A percentile compares a stretch with the other conserved stretches of the same genome.
These are phyloP conservation scores for Fusarium napiforme DNA, from an alignment of 2,329 filamentous ascomycete species.

Conservation along the genomic window DNA sequence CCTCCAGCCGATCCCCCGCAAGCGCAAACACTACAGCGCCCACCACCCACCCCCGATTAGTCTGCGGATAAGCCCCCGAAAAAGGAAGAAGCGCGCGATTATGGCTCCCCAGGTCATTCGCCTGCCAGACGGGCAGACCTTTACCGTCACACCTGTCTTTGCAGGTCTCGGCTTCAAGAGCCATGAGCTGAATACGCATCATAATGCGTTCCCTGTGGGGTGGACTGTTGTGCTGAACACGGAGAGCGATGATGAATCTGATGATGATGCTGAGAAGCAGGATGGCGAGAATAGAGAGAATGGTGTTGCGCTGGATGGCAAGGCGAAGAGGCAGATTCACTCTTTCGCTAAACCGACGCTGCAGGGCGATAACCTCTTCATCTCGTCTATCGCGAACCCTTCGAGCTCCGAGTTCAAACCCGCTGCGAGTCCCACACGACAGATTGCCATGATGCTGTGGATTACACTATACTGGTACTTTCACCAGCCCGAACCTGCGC, in stretches of 20 bases:
- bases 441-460: slow-evolving; percentile 98
- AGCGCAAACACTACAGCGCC: slow-evolving; percentile 18
- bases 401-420: slow-evolving; percentile 83
- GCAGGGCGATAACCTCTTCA: slow-evolving; percentile 83
- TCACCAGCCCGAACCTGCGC: slow-evolving; percentile 80
- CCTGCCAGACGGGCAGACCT: slow-evolving; percentile 87
- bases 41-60: slow-evolving; percentile 15
- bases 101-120: slow-evolving; percentile 65
- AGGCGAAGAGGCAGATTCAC: slow-evolving; percentile 39
- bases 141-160: slow-evolving; percentile 86
- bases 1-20: slow-evolving; percentile 44
- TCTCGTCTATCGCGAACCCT: slow-evolving; percentile 90
- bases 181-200: slow-evolving; percentile 76
- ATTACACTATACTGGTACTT: slow-evolving; percentile 97
- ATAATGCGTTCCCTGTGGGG: slow-evolving; percentile 80
- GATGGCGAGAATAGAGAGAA: slow-evolving; percentile 33
- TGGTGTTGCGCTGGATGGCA: slow-evolving; percentile 30
- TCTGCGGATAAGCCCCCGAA: slow-evolving; percentile 6
- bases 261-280: slow-evolving; percentile 33
- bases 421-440: slow-evolving; percentile 81
- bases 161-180: slow-evolving; percentile 92
- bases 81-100: slow-evolving; percentile 3
- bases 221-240: slow-evolving; percentile 92
- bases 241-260: slow-evolving; percentile 48
- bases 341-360: slow-evolving; percentile 78